Base-by-base conservation (phyloP, 1,284 basidiomycete genomes). In the Ustilago crameri region DNA sequence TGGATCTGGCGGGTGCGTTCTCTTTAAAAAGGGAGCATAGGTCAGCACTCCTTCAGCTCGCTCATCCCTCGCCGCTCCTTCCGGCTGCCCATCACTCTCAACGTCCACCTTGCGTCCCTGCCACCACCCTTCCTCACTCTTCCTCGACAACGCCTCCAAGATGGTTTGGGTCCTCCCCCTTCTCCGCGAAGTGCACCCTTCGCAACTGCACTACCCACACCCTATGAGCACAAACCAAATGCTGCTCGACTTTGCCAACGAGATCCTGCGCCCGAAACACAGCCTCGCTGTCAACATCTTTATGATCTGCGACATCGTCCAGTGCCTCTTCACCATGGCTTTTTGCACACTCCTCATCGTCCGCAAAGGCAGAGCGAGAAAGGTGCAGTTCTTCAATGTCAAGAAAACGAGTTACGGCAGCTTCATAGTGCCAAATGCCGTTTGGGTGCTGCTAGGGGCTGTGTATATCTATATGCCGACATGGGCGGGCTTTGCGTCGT, bases 361-460 rank as follows among this genome's bases (percentile, higher is more conserved):
- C n/a, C 47, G 38, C 3, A 52, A 57, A n/a, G 54, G 54, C 4
- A 53, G 61, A 12, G 40, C 48, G 41, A 30, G 41, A 8, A 30
- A 48, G 5, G 9, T 55, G 0, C 44, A 41, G 2, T 8, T 63
- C 44, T 12, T 56, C 26, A 63, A 34, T 0, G 20, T 63, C 1
- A 40, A 54, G 14, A 38, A 40, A n/a, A 63, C 42, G n/a, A 24
- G 44, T 0, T 57, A 44, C 23, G 61, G 53, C 1, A 48, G 38
- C 5, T 57, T 57, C 17, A 48, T 63, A 3, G 53, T 63, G 1
- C 60, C 60, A n/a, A 63, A 63, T 38, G 60, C 53, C 14, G 40
- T 63, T n/a, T 52, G 42, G 42, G 24, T 37, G 1, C 12, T 51
- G 12, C 10, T 63, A 18, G 7, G 9, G 14, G 14, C 32, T 3